Evolutionary conservation across 1,284 basidiomycete species (phyloP).

Genomic region (Ceratobasidium sp.): DNA sequence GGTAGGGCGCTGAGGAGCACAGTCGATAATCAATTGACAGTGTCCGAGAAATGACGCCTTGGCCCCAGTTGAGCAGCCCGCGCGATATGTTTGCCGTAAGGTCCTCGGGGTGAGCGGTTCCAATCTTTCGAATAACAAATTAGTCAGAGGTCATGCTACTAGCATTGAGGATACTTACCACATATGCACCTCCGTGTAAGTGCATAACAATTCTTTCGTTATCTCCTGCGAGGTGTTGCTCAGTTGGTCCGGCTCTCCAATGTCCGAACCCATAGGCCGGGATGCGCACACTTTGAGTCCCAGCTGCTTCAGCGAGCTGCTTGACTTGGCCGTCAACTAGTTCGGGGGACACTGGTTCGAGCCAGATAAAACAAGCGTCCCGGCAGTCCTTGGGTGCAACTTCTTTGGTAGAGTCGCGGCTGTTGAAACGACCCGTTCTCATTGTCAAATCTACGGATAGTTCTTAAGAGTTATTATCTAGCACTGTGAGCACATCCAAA

Average conservation of each 20-base stretch:
- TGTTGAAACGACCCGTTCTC: constrained; percentile 18
- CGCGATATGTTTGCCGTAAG: constrained; percentile 42
- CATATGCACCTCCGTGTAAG: constrained; percentile 44
- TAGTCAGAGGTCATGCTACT: background rate
- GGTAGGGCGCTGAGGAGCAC: constrained; percentile 57
- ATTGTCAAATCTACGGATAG: background rate
- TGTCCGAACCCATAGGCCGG: constrained; percentile 67
- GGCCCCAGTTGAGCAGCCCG: constrained; percentile 12
- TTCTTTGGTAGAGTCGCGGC: constrained; percentile 20
- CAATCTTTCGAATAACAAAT: background rate
- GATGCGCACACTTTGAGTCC: constrained; percentile 62
- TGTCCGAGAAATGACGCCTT: constrained; percentile 52
- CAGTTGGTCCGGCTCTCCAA: background rate
- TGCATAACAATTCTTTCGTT: constrained; percentile 43
- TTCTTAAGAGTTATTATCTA: background rate
- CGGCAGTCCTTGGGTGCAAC: constrained; percentile 4
- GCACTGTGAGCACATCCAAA: background rate
- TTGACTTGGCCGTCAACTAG: constrained; percentile 66
- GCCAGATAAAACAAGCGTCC: constrained; percentile 60
- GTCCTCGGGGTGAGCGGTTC: constrained; percentile 46
- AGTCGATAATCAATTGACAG: constrained; percentile 67
- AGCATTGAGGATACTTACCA: constrained; percentile 9
- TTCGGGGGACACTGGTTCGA: constrained; percentile 61
- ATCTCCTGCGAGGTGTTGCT: constrained; percentile 7
- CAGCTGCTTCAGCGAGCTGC: constrained; percentile 60